Percentiles rank a stretch among this genome's conserved stretches.
phyloP scores from a whole-genome alignment of 306 rosid genomes.

The Lagenaria siceraria region DNA sequence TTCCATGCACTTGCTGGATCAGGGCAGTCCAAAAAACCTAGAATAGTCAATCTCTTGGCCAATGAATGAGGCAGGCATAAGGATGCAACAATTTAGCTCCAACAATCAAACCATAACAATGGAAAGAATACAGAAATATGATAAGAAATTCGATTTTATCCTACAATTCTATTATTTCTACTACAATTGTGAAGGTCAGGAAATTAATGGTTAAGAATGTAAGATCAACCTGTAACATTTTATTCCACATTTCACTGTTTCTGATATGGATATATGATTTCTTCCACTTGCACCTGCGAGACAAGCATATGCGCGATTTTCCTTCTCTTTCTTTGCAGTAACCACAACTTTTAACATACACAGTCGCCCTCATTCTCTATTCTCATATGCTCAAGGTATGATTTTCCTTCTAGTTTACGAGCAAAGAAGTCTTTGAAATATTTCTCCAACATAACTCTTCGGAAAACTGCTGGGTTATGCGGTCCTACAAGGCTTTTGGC shows the following conservation, averaged over 20 bases:
- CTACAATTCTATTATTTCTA: too few species aligned
- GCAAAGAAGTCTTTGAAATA: slow-evolving; percentile 16
- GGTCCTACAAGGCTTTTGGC: slow-evolving; percentile 22
- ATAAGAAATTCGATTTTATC: not conserved
- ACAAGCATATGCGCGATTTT: not conserved
- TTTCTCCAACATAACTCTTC: not conserved
- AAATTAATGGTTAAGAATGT: not conserved
- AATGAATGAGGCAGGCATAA: not conserved
- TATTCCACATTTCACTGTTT: not conserved
- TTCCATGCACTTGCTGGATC: not conserved
- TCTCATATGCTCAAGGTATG: slow-evolving; percentile 18
- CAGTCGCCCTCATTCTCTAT: not conserved
- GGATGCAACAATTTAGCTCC: not conserved
- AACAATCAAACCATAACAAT: not conserved
- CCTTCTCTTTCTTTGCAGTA: not conserved
- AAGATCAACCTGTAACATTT: not conserved
- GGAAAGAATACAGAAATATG: not conserved
- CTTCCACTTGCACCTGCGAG: not conserved
- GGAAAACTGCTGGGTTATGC: slow-evolving; percentile 22
- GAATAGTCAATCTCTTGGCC: not conserved
- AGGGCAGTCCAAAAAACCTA: not conserved
- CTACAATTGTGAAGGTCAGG: not conserved
- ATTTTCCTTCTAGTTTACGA: slow-evolving; percentile 25
- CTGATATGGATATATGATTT: not conserved
- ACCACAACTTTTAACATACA: not conserved